Evolutionary conservation across 352 stramenopile genomes (phyloP).

Genomic region (Globisporangium iwayamae): DNA sequence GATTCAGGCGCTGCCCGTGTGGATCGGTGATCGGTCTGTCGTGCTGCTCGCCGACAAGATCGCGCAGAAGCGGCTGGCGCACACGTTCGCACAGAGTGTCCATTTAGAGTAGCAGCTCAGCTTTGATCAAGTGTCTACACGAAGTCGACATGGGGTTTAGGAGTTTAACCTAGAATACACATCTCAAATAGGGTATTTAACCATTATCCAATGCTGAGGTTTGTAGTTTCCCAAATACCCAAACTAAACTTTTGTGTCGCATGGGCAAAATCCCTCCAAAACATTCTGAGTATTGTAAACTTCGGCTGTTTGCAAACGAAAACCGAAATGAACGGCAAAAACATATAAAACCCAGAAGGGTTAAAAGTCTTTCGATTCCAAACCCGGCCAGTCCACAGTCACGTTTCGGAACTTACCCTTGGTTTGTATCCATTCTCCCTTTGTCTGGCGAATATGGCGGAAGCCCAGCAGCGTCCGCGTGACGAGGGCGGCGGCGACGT

Average conservation of each 20-base stretch:
- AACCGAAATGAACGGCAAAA: too few species aligned
- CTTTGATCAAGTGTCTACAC: neutral
- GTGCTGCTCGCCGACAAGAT: conserved; percentile 53
- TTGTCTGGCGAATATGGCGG: neutral
- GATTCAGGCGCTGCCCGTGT: conserved; percentile 42
- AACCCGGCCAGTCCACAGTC: too few species aligned
- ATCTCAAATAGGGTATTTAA: too few species aligned
- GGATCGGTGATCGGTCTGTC: conserved; percentile 52
- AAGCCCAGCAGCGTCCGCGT: neutral
- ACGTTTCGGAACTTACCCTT: neutral
- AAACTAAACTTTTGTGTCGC: too few species aligned
- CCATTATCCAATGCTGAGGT: too few species aligned
- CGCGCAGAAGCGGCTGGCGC: conserved; percentile 37
- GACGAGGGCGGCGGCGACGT: neutral
- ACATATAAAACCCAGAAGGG: too few species aligned
- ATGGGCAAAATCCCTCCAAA: too few species aligned
- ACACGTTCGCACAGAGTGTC: neutral
- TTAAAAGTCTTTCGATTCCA: too few species aligned
- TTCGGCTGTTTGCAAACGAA: too few species aligned
- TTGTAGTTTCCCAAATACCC: too few species aligned
- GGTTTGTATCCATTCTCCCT: neutral
- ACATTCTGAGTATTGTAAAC: too few species aligned
- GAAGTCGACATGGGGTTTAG: neutral
- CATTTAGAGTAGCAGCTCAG: neutral
- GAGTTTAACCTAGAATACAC: neutral